Conservation (phyloP, 768 basidiomycete species). For the Tricholoma sp. region DNA sequence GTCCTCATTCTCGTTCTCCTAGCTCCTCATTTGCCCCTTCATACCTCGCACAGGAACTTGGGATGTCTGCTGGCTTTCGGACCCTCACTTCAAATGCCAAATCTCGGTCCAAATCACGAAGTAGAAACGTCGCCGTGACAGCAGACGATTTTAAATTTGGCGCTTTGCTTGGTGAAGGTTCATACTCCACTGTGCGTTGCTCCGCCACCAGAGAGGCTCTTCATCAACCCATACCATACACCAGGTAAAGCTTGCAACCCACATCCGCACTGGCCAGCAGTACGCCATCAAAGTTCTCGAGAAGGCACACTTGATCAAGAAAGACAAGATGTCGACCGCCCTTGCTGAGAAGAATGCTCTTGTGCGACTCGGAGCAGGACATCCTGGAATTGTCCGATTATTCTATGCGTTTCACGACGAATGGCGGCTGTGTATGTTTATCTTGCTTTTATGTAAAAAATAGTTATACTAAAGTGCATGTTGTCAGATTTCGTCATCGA, state of each 20-base stretch:
- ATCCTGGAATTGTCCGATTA: constrained; percentile 78
- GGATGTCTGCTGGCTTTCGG: constrained; percentile 17
- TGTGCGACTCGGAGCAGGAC: constrained; percentile 63
- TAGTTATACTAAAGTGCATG: not conserved
- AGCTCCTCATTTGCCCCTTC: constrained; percentile 41
- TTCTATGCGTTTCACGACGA: constrained; percentile 86
- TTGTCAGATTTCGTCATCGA: constrained; percentile 72
- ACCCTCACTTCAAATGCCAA: constrained; percentile 13
- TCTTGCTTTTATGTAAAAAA: not conserved
- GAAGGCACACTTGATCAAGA: constrained; percentile 76
- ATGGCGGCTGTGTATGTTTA: constrained; percentile 70
- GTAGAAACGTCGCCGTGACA: constrained; percentile 41
- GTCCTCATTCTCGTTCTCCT: constrained; percentile 38
- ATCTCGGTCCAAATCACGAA: constrained; percentile 34
- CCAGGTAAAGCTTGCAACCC: constrained; percentile 56
- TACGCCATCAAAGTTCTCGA: constrained; percentile 78
- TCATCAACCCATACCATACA: constrained; percentile 3
- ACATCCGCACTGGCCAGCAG: constrained; percentile 50
- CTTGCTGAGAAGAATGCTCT: constrained; percentile 77
- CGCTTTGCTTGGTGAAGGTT: constrained; percentile 72
- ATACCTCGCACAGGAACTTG: constrained; percentile 57
- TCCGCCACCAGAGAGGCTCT: not conserved
- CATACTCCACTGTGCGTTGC: constrained; percentile 69
- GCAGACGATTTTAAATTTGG: constrained; percentile 71
- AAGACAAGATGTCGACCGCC: constrained; percentile 71